Percentiles rank a stretch among this genome's conserved stretches.
Conservation (phyloP, 306 rosid species). For the Fragaria vesca region DNA sequence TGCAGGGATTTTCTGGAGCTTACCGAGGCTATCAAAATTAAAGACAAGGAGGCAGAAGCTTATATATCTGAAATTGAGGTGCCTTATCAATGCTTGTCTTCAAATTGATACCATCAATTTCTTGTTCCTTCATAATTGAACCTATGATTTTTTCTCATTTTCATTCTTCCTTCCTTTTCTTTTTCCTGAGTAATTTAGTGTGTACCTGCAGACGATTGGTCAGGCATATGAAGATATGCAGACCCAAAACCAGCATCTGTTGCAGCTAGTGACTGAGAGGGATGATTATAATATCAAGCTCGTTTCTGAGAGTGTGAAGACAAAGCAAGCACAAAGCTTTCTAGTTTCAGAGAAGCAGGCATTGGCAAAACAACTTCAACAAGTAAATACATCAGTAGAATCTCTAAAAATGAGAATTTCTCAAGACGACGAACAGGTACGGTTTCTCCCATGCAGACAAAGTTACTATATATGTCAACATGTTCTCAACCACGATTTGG, state of each 20-base stretch:
- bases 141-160: not conserved
- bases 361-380: conserved; percentile 73
- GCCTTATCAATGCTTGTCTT: conserved; percentile 11
- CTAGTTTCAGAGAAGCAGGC: conserved; percentile 74
- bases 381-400: conserved; percentile 55
- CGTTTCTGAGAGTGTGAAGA: conserved; percentile 91
- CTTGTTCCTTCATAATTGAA: conserved; percentile 7
- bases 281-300: conserved; percentile 97
- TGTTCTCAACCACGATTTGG: conserved; percentile 26
- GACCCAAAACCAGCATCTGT: conserved; percentile 86
- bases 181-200: conserved; percentile 17
- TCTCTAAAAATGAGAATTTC: conserved; percentile 51
- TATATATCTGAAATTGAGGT: conserved; percentile 99
- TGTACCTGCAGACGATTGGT: conserved; percentile 75
- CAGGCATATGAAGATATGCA: conserved; percentile 99
- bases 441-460: not conserved
- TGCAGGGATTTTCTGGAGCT: conserved; percentile 78
- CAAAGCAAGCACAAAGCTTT: conserved; percentile 67
- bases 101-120: not conserved
- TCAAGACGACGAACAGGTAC: conserved; percentile 73
- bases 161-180: not conserved
- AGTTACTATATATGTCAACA: not conserved
- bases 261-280: conserved; percentile 88
- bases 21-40: conserved; percentile 72
- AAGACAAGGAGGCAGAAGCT: conserved; percentile 83